Evolutionary conservation across 208 protist species (phyloP), one percentile per base, ranked within the genome.

Genomic region (Willaertia magna): DNA sequence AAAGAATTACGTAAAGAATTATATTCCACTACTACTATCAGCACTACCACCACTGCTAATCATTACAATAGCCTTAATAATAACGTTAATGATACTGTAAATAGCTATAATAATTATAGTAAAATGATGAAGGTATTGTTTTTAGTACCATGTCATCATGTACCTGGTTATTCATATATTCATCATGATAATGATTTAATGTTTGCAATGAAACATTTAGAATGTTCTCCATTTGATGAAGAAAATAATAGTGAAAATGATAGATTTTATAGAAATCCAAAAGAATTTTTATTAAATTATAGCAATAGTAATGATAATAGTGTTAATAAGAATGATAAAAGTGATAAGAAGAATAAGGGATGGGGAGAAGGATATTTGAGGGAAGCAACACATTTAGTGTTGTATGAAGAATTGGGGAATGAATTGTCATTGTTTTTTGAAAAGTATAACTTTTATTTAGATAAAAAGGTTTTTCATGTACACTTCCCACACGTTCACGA

Each of bases 91-190:
- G 34, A 67, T n/a, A n/a, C 9, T 61, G 3, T 11, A n/a, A 67
- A n/a, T 11, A 67, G 22, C 22, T n/a, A 61, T 61, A n/a, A 1
- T 22, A 46, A 20, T 3, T 1, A 30, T 16, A 9, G 18, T 3
- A 39, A 39, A 11, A 6, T 42, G 39, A 43, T 47, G 0, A 42
- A 0, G 0, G 46, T 83, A 7, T n/a, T 59, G 14, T 83, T 83
- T 34, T 55, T 83, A 42, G 55, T 83, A 26, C 78, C 78, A 59
- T 83, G 78, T 42, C 78, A 83, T 42, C 78, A 83, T 42, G 11
- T 26, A 6, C 78, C 78, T 20, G 47, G 78, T 43, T 55, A 83
- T 42, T 2, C 46, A 22, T 42, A 49, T 55, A 7, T 83, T 18
- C 46, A 83, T 55, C 26, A 47, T 12, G 4, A 81, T 20, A 47